Evolutionary conservation across 1,139 yeast species (phyloP), one percentile per base, ranked within the genome.

Genomic region (Tardiomyces depauwii): DNA sequence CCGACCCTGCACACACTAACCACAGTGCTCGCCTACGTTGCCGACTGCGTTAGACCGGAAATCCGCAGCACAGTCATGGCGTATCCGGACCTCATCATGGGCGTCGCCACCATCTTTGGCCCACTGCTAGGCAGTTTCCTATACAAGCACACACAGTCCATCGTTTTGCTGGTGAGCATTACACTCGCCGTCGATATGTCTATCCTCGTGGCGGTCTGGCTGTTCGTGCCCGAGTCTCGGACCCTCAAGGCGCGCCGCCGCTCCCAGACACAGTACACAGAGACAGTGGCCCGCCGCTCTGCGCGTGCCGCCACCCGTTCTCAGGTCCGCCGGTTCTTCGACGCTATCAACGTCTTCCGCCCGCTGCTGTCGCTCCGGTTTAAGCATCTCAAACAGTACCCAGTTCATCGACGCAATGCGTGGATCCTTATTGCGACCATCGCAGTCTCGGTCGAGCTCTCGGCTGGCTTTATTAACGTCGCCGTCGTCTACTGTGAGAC

Each of bases 31-130:
- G 73, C 85, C 43, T 83, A 82, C 55, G 69, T 82, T 27, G 70
- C 83, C 4, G 93, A 84, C 61, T 75, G 81, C 43, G 78, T 76
- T n/a, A 77, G 75, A 14, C 72, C 81, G 0, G 67, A 66, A 30
- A 67, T 72, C 45, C 64, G 91, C 48, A 73, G 77, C 16, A 72
- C 74, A 44, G 66, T 72, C 1, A 65, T 83, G 51, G 86, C 88
- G 0, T 61, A 74, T 38, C 64, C 75, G 30, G 69, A 73, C 47
- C 86, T 88, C 0, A 64, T 76, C 21, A 57, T 81, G 49, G 81
- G 74, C 55, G 66, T 72, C 5, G 89, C 89, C 0, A 59, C 78
- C 51, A 79, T 82, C 1, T 25, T 74, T n/a, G 91, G 91, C 1
- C 93, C 94, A 0, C 49, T 78, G 36, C 47, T 73, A 1, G 84